Evolutionary conservation across 2,329 filamentous ascomycete genomes (phyloP).

Genomic region (Hypoxylon sp.): DNA sequence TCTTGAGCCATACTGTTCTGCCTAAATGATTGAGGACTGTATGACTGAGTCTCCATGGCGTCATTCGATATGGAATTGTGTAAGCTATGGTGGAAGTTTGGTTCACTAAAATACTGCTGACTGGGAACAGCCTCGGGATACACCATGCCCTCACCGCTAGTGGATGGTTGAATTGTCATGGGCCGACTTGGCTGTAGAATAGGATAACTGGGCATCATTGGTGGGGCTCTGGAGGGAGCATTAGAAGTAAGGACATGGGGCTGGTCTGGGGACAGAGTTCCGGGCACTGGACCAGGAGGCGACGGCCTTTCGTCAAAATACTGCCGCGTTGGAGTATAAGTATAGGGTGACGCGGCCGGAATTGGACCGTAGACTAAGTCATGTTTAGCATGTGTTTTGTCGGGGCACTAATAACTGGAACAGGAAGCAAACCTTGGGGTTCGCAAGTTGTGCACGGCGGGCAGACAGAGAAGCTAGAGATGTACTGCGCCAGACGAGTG

Average conservation of each 20-base stretch:
- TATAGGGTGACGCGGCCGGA: conserved; percentile 46
- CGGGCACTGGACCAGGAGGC: conserved; percentile 42
- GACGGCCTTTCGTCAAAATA: conserved; percentile 46
- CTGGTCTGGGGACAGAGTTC: conserved; percentile 47
- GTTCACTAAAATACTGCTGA: conserved; percentile 45
- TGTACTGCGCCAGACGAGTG: conserved; percentile 52
- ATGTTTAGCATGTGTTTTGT: conserved; percentile 44
- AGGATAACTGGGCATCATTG: conserved; percentile 54
- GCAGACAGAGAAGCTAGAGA: conserved; percentile 54
- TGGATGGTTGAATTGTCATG: conserved; percentile 49
- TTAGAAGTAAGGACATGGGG: conserved; percentile 50
- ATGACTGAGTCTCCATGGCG: conserved; percentile 38
- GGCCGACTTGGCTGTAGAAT: conserved; percentile 53
- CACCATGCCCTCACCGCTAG: conserved; percentile 57
- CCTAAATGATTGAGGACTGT: conserved; percentile 33
- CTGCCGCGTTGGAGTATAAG: conserved; percentile 43
- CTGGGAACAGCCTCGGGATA: conserved; percentile 52
- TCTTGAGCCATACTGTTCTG: conserved; percentile 40
- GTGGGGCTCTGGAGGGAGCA: conserved; percentile 46
- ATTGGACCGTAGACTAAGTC: conserved; percentile 48
- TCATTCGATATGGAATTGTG: conserved; percentile 43
- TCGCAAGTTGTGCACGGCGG: conserved; percentile 53
- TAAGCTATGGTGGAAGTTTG: conserved; percentile 42
- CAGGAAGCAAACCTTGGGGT: conserved; percentile 52
- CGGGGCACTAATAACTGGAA: conserved; percentile 21